phyloP scores from a whole-genome alignment of 2,329 filamentous ascomycete genomes.

The Byssoonygena ceratinophila region DNA sequence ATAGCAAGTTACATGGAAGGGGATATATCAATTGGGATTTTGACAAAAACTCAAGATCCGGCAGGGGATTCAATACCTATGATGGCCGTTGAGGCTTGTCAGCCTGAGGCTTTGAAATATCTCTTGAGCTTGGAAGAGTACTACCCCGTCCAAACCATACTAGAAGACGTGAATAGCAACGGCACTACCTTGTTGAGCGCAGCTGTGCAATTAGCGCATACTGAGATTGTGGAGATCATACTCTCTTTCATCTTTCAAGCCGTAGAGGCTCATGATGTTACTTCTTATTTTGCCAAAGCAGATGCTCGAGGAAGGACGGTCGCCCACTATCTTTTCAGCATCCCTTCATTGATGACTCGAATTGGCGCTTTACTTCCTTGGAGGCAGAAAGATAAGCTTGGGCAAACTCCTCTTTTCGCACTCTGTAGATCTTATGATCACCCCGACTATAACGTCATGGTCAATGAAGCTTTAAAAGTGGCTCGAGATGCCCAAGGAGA shows the following conservation, averaged over 20 bases:
- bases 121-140: constrained; percentile 66
- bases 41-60: constrained; percentile 47
- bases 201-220: constrained; percentile 73
- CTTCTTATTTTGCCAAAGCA: constrained; percentile 60
- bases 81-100: constrained; percentile 70
- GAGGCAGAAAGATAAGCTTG: constrained; percentile 87
- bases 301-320: constrained; percentile 79
- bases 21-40: constrained; percentile 67
- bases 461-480: constrained; percentile 64
- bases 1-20: constrained; percentile 64
- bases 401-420: constrained; percentile 94
- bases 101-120: constrained; percentile 64
- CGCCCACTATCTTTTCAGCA: constrained; percentile 93
- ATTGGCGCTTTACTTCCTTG: constrained; percentile 75
- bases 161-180: constrained; percentile 80
- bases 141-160: constrained; percentile 58
- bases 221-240: constrained; percentile 62
- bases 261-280: constrained; percentile 47
- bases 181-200: constrained; percentile 82
- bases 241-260: constrained; percentile 58
- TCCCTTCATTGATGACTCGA: constrained; percentile 64
- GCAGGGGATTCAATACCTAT: constrained; percentile 75
- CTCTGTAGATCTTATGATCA: constrained; percentile 94
- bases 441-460: constrained; percentile 74
- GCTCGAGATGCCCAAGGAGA: constrained; percentile 68